A percentile compares a stretch with the other conserved stretches of the same genome.
phyloP scores from a whole-genome alignment of 139 green algal genomes.

The Parachlorella kessleri region DNA sequence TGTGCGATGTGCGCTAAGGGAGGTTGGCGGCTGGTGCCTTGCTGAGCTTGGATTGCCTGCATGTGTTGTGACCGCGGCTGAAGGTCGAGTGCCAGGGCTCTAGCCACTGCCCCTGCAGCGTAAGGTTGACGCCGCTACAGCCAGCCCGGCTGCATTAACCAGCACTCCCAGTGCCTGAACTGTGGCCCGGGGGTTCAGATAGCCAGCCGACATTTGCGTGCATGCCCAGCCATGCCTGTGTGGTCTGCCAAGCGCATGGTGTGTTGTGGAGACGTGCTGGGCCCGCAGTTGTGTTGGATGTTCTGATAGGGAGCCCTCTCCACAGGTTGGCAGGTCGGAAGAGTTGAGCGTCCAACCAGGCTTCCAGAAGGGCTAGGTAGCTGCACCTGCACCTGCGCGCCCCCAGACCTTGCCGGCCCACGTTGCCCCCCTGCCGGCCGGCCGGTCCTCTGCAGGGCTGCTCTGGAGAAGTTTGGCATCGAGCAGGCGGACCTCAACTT shows the following conservation, averaged over 20 bases:
- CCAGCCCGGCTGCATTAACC: not conserved
- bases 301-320: no score
- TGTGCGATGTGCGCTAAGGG: no score
- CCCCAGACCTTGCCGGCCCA: no score
- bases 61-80: not conserved
- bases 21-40: no score
- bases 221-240: not conserved
- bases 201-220: not conserved
- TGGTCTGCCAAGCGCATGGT: no score
- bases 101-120: not conserved
- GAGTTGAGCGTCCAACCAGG: no score
- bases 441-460: not conserved
- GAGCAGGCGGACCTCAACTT: not conserved
- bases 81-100: not conserved
- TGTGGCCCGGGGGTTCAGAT: not conserved
- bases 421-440: not conserved
- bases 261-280: no score
- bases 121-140: not conserved
- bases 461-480: not conserved
- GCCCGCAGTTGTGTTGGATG: no score
- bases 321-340: no score
- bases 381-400: no score
- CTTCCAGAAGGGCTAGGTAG: no score
- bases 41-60: no score
- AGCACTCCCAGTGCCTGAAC: not conserved